Conservation (phyloP, 2,329 filamentous ascomycete genomes). For the Fusarium guadeloupense region DNA sequence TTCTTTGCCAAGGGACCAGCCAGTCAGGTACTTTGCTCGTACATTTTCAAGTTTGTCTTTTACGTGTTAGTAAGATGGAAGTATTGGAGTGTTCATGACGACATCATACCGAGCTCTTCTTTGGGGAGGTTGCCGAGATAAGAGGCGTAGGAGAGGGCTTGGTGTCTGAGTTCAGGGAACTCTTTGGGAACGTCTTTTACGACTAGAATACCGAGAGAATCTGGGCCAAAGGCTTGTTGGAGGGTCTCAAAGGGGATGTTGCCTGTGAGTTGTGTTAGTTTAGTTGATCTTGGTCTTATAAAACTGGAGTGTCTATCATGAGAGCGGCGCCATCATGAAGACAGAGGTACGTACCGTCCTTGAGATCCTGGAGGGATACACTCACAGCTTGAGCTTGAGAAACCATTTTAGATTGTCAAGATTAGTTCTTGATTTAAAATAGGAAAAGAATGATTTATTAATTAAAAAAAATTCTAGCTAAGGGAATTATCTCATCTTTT, state of each 20-base stretch:
- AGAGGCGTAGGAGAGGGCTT: slow-evolving; percentile 84
- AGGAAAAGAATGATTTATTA: background rate
- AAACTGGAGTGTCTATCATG: background rate
- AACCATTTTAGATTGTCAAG: slow-evolving; percentile 49
- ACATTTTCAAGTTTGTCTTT: slow-evolving; percentile 66
- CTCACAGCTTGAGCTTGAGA: slow-evolving; percentile 65
- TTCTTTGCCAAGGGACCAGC: slow-evolving; percentile 86
- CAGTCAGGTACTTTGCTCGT: slow-evolving; percentile 70
- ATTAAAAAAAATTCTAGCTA: background rate
- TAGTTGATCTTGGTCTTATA: background rate
- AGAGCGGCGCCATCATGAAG: slow-evolving; percentile 20
- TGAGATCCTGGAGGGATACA: slow-evolving; percentile 69
- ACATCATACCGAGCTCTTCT: slow-evolving; percentile 71
- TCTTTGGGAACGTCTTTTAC: slow-evolving; percentile 82
- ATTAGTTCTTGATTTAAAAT: background rate
- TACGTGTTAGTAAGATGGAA: background rate
- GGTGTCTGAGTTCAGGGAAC: slow-evolving; percentile 76
- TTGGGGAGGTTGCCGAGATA: slow-evolving; percentile 84
- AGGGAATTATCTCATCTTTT: background rate
- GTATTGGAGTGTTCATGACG: background rate
- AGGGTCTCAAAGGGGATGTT: slow-evolving; percentile 74
- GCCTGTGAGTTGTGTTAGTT: slow-evolving; percentile 55
- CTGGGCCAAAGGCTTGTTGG: slow-evolving; percentile 85
- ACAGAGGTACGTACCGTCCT: slow-evolving; percentile 58
- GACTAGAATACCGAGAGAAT: slow-evolving; percentile 91